Evolutionary conservation across 495 filamentous ascomycete genomes (phyloP).

Genomic region (Delitschia confertaspora): DNA sequence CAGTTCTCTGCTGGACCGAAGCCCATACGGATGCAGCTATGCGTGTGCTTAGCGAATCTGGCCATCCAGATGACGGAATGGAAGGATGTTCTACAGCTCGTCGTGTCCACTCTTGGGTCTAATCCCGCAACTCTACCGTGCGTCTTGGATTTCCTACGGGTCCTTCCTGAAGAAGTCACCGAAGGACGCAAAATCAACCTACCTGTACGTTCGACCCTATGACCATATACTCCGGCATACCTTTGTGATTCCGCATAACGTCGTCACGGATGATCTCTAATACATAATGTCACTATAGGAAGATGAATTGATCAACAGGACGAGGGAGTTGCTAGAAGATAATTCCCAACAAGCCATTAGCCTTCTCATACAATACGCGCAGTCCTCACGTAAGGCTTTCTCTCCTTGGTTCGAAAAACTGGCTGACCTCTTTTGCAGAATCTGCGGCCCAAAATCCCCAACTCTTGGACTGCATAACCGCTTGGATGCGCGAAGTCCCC

Average conservation of each 20-base stretch:
- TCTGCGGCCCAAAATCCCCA: conserved; percentile 77
- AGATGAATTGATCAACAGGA: conserved; percentile 77
- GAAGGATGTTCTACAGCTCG: conserved; percentile 82
- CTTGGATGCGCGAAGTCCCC: conserved; percentile 89
- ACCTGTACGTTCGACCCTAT: conserved; percentile 73
- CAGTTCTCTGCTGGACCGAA: conserved; percentile 73
- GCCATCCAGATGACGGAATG: conserved; percentile 93
- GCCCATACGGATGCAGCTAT: conserved; percentile 87
- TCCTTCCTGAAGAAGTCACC: conserved; percentile 96
- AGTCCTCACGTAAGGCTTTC: conserved; percentile 67
- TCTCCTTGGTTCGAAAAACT: neutral
- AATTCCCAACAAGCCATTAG: conserved; percentile 80
- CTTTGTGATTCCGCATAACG: conserved; percentile 34
- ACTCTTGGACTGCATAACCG: conserved; percentile 87
- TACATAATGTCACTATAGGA: conserved; percentile 54
- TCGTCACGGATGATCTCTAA: conserved; percentile 41
- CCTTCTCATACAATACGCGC: conserved; percentile 77
- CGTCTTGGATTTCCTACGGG: conserved; percentile 88
- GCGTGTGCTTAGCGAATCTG: conserved; percentile 85
- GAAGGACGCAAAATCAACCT: conserved; percentile 98
- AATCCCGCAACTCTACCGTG: conserved; percentile 68
- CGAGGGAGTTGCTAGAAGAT: conserved; percentile 76
- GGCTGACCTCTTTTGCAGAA: conserved; percentile 27
- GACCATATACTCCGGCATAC: conserved; percentile 40
- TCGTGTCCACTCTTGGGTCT: conserved; percentile 70